Conservation (phyloP, 148 eudicot species). For the Simmondsia chinensis region DNA sequence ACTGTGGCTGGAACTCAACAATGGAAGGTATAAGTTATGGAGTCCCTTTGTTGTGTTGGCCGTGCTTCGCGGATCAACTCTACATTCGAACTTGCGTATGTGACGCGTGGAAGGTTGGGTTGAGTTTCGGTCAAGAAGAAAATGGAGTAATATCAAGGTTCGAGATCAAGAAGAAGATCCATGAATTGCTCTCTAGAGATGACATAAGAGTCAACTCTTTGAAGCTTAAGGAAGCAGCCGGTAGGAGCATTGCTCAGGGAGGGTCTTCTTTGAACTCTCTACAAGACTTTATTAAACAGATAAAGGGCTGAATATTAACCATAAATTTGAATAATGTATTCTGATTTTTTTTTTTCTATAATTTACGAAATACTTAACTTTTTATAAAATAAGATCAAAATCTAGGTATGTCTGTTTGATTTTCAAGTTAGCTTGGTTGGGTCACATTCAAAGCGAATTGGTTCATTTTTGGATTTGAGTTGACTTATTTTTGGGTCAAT, state of each 20-base stretch:
- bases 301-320: no score
- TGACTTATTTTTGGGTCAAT: no score
- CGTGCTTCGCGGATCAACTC: slow-evolving; percentile 35
- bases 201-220: slow-evolving; percentile 8
- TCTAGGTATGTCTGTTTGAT: no score
- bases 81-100: slow-evolving; percentile 28
- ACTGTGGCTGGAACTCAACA: slow-evolving; percentile 46
- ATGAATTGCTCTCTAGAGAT: slow-evolving; percentile 8
- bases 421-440: no score
- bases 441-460: no score
- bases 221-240: slow-evolving; percentile 9
- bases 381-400: no score
- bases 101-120: slow-evolving; percentile 29
- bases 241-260: slow-evolving; percentile 1
- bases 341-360: no score
- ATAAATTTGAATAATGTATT: no score
- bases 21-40: slow-evolving; percentile 31
- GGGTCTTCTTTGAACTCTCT: slow-evolving; percentile 10
- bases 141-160: slow-evolving; percentile 15
- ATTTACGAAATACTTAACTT: no score
- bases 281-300: slow-evolving; percentile 11
- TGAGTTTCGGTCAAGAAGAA: slow-evolving; percentile 10
- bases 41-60: slow-evolving; percentile 43
- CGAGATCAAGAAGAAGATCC: slow-evolving; percentile 24
- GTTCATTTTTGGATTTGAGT: no score